Evolutionary conservation across 805 yeast genomes (phyloP).

Genomic region (Candida ovalis): DNA sequence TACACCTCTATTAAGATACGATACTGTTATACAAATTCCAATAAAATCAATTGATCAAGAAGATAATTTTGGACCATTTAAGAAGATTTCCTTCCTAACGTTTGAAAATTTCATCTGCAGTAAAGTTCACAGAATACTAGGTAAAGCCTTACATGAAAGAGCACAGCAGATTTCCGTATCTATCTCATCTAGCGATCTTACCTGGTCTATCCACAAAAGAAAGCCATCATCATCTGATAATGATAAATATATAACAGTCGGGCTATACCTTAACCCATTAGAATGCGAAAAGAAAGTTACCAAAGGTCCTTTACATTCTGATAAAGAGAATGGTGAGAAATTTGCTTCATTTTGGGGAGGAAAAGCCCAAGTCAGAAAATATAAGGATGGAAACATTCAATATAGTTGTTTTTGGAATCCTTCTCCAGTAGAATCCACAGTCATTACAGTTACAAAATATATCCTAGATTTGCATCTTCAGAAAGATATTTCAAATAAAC

Average conservation of each 20-base stretch:
- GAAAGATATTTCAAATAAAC: constrained; percentile 35
- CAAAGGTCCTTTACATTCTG: constrained; percentile 74
- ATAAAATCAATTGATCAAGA: constrained; percentile 36
- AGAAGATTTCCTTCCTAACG: constrained; percentile 67
- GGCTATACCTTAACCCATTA: constrained; percentile 63
- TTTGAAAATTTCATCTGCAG: constrained; percentile 62
- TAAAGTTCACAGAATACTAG: constrained; percentile 55
- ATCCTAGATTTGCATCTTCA: constrained; percentile 59
- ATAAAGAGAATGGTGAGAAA: constrained; percentile 50
- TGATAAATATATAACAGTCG: constrained; percentile 42
- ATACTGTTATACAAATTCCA: constrained; percentile 54
- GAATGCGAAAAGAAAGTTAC: constrained; percentile 81
- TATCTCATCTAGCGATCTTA: constrained; percentile 12
- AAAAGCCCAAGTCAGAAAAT: constrained; percentile 80
- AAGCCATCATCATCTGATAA: constrained; percentile 37
- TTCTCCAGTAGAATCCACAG: constrained; percentile 55
- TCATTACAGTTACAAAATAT: constrained; percentile 60
- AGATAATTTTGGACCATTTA: constrained; percentile 59
- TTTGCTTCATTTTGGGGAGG: constrained; percentile 90
- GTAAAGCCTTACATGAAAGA: constrained; percentile 53
- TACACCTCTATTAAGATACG: constrained; percentile 58
- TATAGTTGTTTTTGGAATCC: constrained; percentile 88
- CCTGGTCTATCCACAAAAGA: constrained; percentile 47
- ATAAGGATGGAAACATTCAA: constrained; percentile 85
- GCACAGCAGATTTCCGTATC: constrained; percentile 35